These are phyloP conservation scores for Sclerotinia sclerotiorum DNA, from an alignment of 2,329 filamentous ascomycete genomes.

Conservation along the genomic window DNA sequence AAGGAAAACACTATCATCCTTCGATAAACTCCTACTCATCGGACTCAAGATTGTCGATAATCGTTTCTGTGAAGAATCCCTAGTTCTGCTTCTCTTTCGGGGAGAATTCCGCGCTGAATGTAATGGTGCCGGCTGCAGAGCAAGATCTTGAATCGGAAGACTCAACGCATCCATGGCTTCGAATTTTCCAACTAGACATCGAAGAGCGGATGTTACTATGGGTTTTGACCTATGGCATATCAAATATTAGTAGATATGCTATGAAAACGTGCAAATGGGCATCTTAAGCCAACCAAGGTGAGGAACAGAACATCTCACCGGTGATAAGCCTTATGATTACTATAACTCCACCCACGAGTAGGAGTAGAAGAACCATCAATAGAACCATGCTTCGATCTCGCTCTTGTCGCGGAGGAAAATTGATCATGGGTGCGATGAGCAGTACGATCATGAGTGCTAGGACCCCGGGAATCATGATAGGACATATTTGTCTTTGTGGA, in stretches of 20 bases:
- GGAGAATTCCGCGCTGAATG: constrained; percentile 23
- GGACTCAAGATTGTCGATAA: constrained; percentile 32
- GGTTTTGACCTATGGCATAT: constrained; percentile 2
- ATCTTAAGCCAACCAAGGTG: not conserved
- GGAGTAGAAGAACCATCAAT: not conserved
- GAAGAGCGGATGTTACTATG: constrained; percentile 26
- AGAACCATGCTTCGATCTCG: constrained; percentile 17
- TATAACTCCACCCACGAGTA: not conserved
- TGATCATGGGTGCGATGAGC: not conserved
- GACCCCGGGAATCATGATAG: constrained; percentile 19
- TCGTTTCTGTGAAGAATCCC: constrained; percentile 22
- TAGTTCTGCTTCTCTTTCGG: constrained; percentile 12
- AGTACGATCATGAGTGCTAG: not conserved
- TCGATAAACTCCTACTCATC: constrained; percentile 5
- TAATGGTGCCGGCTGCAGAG: constrained; percentile 31
- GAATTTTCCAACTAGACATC: constrained; percentile 36
- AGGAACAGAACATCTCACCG: not conserved
- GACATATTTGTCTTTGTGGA: not conserved
- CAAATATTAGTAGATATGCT: not conserved
- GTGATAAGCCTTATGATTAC: not conserved
- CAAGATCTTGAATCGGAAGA: constrained; percentile 26
- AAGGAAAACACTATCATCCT: constrained; percentile 19
- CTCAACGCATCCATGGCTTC: constrained; percentile 36
- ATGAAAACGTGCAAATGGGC: too few relatives aligned
- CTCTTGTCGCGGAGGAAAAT: not conserved